Conservation (phyloP, 2,329 filamentous ascomycete species). For the Aspergillus pseudonomiae region DNA sequence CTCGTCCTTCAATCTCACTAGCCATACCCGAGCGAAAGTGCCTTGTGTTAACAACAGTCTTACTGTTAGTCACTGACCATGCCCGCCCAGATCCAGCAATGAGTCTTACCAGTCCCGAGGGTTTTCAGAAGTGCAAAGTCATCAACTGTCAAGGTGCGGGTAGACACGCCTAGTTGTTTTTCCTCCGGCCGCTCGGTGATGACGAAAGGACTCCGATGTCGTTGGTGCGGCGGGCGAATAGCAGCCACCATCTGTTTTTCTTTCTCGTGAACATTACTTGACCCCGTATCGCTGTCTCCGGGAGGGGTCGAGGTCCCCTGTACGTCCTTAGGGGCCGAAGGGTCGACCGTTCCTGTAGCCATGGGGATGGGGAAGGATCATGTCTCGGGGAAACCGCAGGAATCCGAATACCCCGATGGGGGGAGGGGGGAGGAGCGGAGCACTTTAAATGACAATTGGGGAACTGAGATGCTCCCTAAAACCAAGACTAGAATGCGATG, state of each 20-base stretch:
- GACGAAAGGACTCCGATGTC: constrained; percentile 39
- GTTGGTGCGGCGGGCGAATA: constrained; percentile 31
- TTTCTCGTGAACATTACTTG: constrained; percentile 30
- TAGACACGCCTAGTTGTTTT: constrained; percentile 42
- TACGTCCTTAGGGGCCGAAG: constrained; percentile 34
- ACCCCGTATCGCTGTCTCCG: constrained; percentile 19
- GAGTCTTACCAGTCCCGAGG: constrained; percentile 50
- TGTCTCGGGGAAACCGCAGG: constrained; percentile 30
- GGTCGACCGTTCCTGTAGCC: constrained; percentile 44
- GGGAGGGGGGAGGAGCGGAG: not conserved
- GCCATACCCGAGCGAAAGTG: constrained; percentile 56
- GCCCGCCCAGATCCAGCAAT: constrained; percentile 6
- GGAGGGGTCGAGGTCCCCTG: constrained; percentile 25
- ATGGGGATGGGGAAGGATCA: constrained; percentile 39
- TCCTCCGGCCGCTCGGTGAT: constrained; percentile 42
- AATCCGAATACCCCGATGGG: not conserved
- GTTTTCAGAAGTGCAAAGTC: constrained; percentile 54
- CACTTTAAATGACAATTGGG: constrained; percentile 19
- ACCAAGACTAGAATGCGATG: constrained; percentile 3
- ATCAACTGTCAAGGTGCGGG: constrained; percentile 39
- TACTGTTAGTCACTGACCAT: constrained; percentile 18
- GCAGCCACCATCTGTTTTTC: constrained; percentile 36
- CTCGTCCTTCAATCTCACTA: constrained; percentile 46
- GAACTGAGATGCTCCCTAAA: constrained; percentile 2
- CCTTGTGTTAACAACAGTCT: constrained; percentile 36